A percentile compares a stretch with the other conserved stretches of the same genome.
Evolutionary conservation across 2,329 filamentous ascomycete genomes (phyloP).

Genomic region (Aureobasidium mangrovei): DNA sequence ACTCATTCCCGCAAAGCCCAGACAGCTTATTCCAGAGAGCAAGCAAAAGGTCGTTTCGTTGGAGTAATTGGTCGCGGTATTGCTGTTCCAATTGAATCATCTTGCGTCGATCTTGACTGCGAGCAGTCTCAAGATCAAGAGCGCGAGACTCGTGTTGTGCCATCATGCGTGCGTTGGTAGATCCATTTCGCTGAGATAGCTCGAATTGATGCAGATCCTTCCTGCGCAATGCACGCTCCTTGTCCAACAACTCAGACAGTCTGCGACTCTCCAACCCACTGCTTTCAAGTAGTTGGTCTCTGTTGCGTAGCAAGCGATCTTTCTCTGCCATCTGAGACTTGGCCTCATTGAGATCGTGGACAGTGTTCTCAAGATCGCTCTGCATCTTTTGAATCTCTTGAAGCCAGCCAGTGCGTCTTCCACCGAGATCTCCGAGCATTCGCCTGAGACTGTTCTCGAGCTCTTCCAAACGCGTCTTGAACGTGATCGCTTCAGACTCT

Average conservation of each 20-base stretch:
- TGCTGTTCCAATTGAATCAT: conserved; percentile 67
- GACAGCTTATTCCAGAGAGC: conserved; percentile 86
- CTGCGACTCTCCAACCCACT: conserved; percentile 80
- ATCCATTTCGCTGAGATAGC: conserved; percentile 76
- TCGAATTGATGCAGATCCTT: conserved; percentile 85
- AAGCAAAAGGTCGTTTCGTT: conserved; percentile 81
- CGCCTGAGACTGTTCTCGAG: conserved; percentile 82
- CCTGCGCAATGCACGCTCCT: conserved; percentile 75
- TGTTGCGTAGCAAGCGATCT: conserved; percentile 79
- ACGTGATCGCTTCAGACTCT: conserved; percentile 81
- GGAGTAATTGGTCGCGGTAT: conserved; percentile 77
- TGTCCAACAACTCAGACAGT: conserved; percentile 79
- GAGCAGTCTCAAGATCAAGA: conserved; percentile 72
- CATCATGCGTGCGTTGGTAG: conserved; percentile 77
- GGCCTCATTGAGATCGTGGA: conserved; percentile 70
- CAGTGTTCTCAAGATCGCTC: conserved; percentile 74
- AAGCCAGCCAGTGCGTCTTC: conserved; percentile 75
- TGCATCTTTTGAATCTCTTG: conserved; percentile 78
- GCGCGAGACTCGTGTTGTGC: conserved; percentile 78
- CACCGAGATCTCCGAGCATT: conserved; percentile 77
- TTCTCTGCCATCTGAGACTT: conserved; percentile 78
- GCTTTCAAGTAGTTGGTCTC: conserved; percentile 78
- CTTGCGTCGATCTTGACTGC: conserved; percentile 68
- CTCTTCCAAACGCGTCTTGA: conserved; percentile 84
- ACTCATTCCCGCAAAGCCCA: conserved; percentile 78